A percentile compares a stretch with the other conserved stretches of the same genome.
Evolutionary conservation across 306 rosid species (phyloP).

Genomic region (Cicer pinnatifidum): DNA sequence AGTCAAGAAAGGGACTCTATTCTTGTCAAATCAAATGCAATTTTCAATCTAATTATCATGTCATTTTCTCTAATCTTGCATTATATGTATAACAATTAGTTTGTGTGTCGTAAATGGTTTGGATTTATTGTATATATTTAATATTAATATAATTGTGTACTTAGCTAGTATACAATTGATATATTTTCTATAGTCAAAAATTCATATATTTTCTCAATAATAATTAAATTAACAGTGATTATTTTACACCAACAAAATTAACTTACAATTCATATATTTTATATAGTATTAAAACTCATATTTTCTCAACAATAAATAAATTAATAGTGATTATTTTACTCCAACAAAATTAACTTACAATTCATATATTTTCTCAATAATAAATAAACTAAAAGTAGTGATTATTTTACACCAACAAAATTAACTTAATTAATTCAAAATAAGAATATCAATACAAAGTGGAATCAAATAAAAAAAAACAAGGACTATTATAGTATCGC

Average conservation of each 20-base stretch:
- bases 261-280: not conserved
- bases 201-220: not conserved
- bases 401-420: too few relatives aligned
- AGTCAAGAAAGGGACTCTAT: slow-evolving; percentile 45
- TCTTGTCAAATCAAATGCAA: slow-evolving; percentile 35
- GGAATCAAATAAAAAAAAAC: too few relatives aligned
- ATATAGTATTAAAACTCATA: not conserved
- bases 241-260: too few relatives aligned
- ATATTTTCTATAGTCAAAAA: not conserved
- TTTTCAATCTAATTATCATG: slow-evolving; percentile 42
- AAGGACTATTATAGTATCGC: too few relatives aligned
- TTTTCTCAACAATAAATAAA: not conserved
- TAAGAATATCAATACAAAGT: too few relatives aligned
- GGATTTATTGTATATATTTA: slow-evolving; percentile 10
- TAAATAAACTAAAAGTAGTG: too few relatives aligned
- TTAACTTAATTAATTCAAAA: too few relatives aligned
- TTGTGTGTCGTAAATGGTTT: slow-evolving; percentile 7
- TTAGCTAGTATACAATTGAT: not conserved
- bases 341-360: too few relatives aligned
- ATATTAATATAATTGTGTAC: not conserved
- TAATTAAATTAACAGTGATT: too few relatives aligned
- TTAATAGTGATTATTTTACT: too few relatives aligned
- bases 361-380: too few relatives aligned
- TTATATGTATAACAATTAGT: not conserved
- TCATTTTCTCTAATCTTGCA: slow-evolving; percentile 42